Evolutionary conservation across 2,329 filamentous ascomycete species (phyloP), one percentile per base, ranked within the genome.

Genomic region (Zasmidium angulare): DNA sequence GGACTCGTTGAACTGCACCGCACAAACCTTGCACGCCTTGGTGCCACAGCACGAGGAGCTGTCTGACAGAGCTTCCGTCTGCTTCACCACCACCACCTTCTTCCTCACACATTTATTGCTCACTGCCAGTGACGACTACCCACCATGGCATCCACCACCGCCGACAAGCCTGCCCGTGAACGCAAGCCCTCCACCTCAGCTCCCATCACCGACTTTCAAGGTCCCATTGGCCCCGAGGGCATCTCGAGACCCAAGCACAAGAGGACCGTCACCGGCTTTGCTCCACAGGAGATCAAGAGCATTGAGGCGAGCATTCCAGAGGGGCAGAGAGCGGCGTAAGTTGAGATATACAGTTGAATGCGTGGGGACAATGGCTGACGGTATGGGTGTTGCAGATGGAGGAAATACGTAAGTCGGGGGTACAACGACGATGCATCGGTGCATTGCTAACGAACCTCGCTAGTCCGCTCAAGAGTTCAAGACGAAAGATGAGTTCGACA

Each of bases 231-330:
- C n/a, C 73, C 73, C 43, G 91, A 92, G 46, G 88, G 88, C 46
- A 93, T 96, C 74, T 88, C 89, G 78, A 86, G 95, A 62, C 95
- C 95, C 49, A 99, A 98, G 80, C 95, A 99, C 81, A 97, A 91
- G 82, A 86, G 95, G 68, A 98, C 93, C n/a, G 90, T 90, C 66
- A 99, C 95, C 10, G 95, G 95, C 9, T 95, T 98, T 73, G 93
- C 92, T 31, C 84, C 92, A 24, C 82, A 85, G 36, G 95, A 99
- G 74, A 97, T 97, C 81, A 97, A 96, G 81, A 89, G 79, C 70
- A 91, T 98, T 51, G 93, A 98, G 80, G 91, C 92, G 81, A 86
- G 79, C 61, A 96, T 98, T 72, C 93, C 93, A 50, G 93, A 97
- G 76, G 86, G 88, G 31, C 88, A 96, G 80, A 87, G 93, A 65